Percentiles rank a stretch among this genome's conserved stretches.
Evolutionary conservation across 306 rosid genomes (phyloP).

Genomic region (Parietaria judaica): DNA sequence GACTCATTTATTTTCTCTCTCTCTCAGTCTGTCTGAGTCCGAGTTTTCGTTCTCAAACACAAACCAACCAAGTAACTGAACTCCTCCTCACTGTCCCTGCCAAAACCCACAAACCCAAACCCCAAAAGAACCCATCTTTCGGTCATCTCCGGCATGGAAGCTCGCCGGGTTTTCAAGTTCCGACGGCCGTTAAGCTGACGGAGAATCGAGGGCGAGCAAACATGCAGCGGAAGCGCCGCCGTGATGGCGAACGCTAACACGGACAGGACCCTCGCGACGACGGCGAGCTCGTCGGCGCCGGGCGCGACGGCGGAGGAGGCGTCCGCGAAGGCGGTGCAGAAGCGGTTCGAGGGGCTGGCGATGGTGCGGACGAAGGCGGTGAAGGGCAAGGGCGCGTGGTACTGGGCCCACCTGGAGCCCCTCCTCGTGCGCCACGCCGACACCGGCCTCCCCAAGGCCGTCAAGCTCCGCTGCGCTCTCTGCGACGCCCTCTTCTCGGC

Average conservation of each 20-base stretch:
- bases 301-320: conserved; percentile 41
- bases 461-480: conserved; percentile 70
- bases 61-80: background rate
- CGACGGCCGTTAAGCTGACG: conserved; percentile 22
- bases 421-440: conserved; percentile 54
- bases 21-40: conserved; percentile 2
- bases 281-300: conserved; percentile 9
- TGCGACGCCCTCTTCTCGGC: conserved; percentile 97
- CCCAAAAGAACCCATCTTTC: conserved; percentile 13
- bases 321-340: conserved; percentile 59
- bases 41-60: no score
- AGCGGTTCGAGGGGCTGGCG: conserved; percentile 73
- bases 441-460: conserved; percentile 76
- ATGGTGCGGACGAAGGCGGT: conserved; percentile 82
- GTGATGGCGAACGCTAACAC: conserved; percentile 64
- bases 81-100: background rate
- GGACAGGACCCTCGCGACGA: conserved; percentile 25
- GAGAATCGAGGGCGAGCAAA: background rate
- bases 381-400: conserved; percentile 97
- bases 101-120: background rate
- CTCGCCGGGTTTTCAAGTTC: conserved; percentile 36
- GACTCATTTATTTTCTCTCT: background rate
- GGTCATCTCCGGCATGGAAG: conserved; percentile 46
- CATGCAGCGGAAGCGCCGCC: background rate
- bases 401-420: conserved; percentile 89